Conservation (phyloP, 768 basidiomycete species). For the Thelephora ganbajun region DNA sequence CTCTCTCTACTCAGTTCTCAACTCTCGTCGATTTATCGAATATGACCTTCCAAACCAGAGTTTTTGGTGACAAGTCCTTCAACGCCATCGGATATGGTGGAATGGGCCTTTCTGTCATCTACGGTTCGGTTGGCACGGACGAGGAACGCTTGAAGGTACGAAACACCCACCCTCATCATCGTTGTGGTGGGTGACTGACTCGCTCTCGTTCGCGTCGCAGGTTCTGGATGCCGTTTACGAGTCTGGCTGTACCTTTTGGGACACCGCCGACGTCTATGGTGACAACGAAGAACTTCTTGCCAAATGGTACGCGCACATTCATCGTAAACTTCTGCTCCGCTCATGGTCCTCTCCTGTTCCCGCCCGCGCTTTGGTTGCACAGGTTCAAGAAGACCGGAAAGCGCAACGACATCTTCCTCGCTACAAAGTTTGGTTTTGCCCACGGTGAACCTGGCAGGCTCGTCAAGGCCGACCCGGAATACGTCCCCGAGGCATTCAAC, state of each 20-base stretch:
- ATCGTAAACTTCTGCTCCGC: constrained; percentile 1
- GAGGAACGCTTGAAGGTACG: constrained; percentile 47
- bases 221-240: constrained; percentile 28
- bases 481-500: constrained; percentile 23
- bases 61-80: constrained; percentile 31
- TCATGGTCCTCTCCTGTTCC: background rate
- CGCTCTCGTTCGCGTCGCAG: constrained; percentile 10
- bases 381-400: too few species aligned
- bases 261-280: constrained; percentile 29
- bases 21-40: too few species aligned
- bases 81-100: constrained; percentile 45
- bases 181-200: constrained; percentile 13
- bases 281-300: constrained; percentile 31
- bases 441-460: constrained; percentile 11
- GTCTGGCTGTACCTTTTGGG: constrained; percentile 31
- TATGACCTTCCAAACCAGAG: constrained; percentile 24
- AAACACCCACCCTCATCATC: too few species aligned
- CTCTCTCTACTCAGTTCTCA: too few species aligned
- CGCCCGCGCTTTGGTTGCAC: constrained; percentile 30
- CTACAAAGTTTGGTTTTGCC: constrained; percentile 39
- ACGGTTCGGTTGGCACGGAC: constrained; percentile 32
- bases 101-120: constrained; percentile 40
- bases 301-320: constrained; percentile 21
- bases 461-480: constrained; percentile 25
- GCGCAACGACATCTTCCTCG: constrained; percentile 45